Conservation (phyloP, 2,329 filamentous ascomycete genomes). For the Aspergillus udagawae region DNA sequence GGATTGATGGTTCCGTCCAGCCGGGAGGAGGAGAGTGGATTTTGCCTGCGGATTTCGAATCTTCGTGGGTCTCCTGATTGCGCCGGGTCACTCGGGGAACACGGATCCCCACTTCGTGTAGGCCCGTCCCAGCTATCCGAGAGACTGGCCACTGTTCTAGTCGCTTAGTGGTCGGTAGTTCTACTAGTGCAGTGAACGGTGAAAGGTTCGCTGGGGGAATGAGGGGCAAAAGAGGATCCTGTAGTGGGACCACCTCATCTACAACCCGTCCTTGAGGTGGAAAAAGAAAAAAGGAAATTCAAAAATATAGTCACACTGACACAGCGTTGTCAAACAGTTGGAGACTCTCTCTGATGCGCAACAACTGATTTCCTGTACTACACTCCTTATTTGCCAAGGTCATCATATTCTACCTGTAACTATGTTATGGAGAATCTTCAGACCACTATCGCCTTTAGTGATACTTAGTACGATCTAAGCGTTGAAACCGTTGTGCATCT, state of each 20-base stretch:
- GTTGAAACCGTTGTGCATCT: conserved; percentile 12
- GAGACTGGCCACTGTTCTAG: conserved; percentile 6
- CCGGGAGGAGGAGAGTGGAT: conserved; percentile 10
- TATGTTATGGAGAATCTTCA: neutral
- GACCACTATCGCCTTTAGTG: conserved; percentile 1
- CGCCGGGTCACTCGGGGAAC: conserved; percentile 20
- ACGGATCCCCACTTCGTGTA: conserved; percentile 20
- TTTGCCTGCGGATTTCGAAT: neutral
- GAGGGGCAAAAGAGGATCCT: neutral
- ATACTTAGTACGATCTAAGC: conserved; percentile 3
- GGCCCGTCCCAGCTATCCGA: conserved; percentile 20
- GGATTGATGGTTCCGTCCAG: conserved; percentile 10
- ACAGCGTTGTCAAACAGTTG: neutral
- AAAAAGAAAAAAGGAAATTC: neutral
- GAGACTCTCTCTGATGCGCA: neutral
- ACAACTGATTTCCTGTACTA: neutral
- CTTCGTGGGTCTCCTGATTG: conserved; percentile 11
- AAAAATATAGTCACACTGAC: neutral
- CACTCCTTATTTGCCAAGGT: neutral
- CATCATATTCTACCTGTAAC: neutral
- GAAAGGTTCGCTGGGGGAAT: neutral
- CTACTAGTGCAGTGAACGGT: neutral
- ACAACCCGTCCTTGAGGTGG: neutral
- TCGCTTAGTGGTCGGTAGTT: conserved; percentile 2
- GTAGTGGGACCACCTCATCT: neutral